Evolutionary conservation across 1,139 yeast genomes (phyloP).

Genomic region (Candida smagusa): DNA sequence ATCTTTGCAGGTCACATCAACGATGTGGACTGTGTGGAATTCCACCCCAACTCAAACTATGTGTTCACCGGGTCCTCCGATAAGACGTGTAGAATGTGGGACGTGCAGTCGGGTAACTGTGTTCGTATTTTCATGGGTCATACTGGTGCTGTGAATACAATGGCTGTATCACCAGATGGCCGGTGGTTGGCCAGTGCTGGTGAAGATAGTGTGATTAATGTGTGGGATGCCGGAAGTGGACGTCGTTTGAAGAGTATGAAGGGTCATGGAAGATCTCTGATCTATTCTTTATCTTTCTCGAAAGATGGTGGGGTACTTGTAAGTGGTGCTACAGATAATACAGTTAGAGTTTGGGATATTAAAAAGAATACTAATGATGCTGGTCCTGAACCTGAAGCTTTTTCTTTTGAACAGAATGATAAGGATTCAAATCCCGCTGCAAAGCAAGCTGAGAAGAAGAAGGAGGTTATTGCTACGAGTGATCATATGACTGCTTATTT

Average conservation of each 20-base stretch:
- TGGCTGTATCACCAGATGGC: slow-evolving; percentile 95
- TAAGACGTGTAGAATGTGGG: slow-evolving; percentile 98
- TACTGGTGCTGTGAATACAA: slow-evolving; percentile 78
- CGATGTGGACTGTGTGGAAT: slow-evolving; percentile 92
- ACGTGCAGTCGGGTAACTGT: slow-evolving; percentile 80
- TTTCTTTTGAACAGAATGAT: slow-evolving; percentile 30
- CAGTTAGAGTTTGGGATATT: slow-evolving; percentile 95
- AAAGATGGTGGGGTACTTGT: slow-evolving; percentile 86
- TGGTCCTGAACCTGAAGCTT: slow-evolving; percentile 78
- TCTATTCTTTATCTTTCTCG: slow-evolving; percentile 82
- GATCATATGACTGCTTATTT: slow-evolving; percentile 94
- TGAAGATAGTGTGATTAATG: slow-evolving; percentile 82
- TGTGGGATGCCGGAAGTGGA: slow-evolving; percentile 96
- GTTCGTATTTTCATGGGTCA: slow-evolving; percentile 96
- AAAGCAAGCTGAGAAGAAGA: slow-evolving; percentile 37
- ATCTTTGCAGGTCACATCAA: slow-evolving; percentile 96
- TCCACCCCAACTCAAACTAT: slow-evolving; percentile 95
- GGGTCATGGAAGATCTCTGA: slow-evolving; percentile 88
- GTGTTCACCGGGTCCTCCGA: slow-evolving; percentile 94
- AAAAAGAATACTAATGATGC: slow-evolving; percentile 79
- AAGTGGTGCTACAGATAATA: slow-evolving; percentile 89
- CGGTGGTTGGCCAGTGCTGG: slow-evolving; percentile 96
- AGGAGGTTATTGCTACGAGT: slow-evolving; percentile 73
- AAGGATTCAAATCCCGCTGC: slow-evolving; percentile 9
- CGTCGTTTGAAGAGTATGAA: slow-evolving; percentile 76